Base-by-base conservation (phyloP, 2,329 filamentous ascomycete species). In the Fusarium abutilonis region DNA sequence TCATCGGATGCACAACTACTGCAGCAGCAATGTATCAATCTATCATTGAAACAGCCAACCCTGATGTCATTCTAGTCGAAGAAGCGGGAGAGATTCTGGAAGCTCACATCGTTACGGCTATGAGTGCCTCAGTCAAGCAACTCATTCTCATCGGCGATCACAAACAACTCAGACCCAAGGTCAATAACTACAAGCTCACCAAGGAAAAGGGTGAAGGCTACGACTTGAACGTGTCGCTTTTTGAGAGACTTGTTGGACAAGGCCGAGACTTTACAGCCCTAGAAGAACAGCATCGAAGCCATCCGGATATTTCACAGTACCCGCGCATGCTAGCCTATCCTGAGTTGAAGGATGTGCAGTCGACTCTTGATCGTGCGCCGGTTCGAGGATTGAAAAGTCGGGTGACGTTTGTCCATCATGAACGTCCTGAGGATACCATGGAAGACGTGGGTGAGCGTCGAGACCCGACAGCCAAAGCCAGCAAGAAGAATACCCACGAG, bases 41-140 rank as follows among this genome's bases (percentile, higher is more conserved):
- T 0, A 76, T 83, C 2, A 79, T 92, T 9, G 79, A 79, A 5
- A 76, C 79, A 1, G 83, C 82, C 0, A 72, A 75, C 0, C 86
- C 88, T 0, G 85, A 86, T 1, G 77, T 90, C 3, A 73, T 91
- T 1, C 69, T 93, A 0, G 83, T 91, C 0, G 89, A 92, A 70
- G 89, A 92, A 72, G 89, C 89, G 1, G 89, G 88, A 2, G 89
- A 92, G 61, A 89, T 92, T 4, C 77, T 91, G 0, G 89, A 92
- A 70, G 80, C 81, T 2, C 89, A 92, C 63, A 35, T 76, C 17
- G 72, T 92, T 1, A 83, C 89, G 0, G 83, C 89, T 0, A 66
- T 92, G 52, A 77, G 79, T 0, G 71, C 81, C 0, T 73, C 80
- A 0, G 84, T 84, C 0, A 82, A 89, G 56, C 87, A 92, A 35